Evolutionary conservation across 768 basidiomycete species (phyloP), one percentile per base, ranked within the genome.

Genomic region (Psilocybe cyanescens): DNA sequence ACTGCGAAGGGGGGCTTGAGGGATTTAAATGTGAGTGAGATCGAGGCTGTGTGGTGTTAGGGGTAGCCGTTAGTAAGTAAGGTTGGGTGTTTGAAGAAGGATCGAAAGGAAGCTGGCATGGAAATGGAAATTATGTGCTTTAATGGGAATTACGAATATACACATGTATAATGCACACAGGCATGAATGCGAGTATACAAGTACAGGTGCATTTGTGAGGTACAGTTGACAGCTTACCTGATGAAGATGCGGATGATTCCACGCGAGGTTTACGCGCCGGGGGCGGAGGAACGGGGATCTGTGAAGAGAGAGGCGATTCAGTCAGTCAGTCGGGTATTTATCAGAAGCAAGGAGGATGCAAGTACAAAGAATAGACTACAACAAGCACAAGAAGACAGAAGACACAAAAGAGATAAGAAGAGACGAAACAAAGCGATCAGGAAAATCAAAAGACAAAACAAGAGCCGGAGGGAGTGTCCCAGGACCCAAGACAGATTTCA

Each of bases 21-120:
- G 51, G 94, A 97, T 76, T 97, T 98, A 83, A 99, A 87, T 55
- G 86, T 90, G 66, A 99, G 75, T 19, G 79, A 79, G 66, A 98
- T 76, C 31, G 84, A 74, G 54, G 81, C 80, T 79, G 72, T 68
- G 58, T 50, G 33, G 46, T 30, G 19, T 3, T 35, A 28, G 8
- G 55, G 44, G 14, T 37, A 24, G 35, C 41, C 11, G 16, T 54
- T 35, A 58, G 52, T 53, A 12, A n/a, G n/a, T 12, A 28, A 46
- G 12, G 24, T 16, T 16, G 44, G 29, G 14, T n/a, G 24, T 50
- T 56, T 41, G 41, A 16, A 37, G 48, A 52, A 8, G 47, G 14
- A n/a, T 28, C 11, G 24, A 28, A 52, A n/a, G 37, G 31, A n/a
- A 14, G 37, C 37, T 39, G 37, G 8, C 7, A 44, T 12, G 41